phyloP scores from a whole-genome alignment of 345 rosid genomes.

The Mercurialis annua region DNA sequence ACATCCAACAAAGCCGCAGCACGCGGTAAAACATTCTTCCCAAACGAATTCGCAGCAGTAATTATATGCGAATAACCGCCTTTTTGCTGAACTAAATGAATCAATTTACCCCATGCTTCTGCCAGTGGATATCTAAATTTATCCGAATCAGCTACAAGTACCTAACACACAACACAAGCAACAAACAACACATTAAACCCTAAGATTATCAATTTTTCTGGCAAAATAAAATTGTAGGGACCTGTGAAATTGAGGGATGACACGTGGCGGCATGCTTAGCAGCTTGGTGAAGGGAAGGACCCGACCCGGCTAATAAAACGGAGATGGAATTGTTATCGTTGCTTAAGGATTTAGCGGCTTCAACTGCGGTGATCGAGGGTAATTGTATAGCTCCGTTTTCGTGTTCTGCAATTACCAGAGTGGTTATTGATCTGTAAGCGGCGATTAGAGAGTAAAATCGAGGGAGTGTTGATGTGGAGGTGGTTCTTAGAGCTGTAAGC shows the following conservation, averaged over 20 bases:
- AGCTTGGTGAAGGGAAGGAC: conserved; percentile 68
- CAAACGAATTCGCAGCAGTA: conserved; percentile 79
- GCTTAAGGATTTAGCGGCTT: conserved; percentile 62
- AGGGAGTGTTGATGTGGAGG: background rate
- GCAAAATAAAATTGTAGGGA: conserved; percentile 1
- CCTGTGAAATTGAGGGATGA: conserved; percentile 81
- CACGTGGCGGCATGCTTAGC: conserved; percentile 69
- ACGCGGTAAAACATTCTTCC: conserved; percentile 85
- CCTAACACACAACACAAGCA: conserved; percentile 34
- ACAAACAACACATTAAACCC: background rate
- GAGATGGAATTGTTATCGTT: conserved; percentile 55
- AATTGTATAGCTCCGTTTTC: conserved; percentile 67
- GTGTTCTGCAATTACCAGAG: conserved; percentile 74
- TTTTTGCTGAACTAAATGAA: conserved; percentile 65
- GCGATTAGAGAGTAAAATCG: conserved; percentile 17
- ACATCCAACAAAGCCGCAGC: conserved; percentile 91
- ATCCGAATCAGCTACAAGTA: conserved; percentile 87
- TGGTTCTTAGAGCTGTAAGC: conserved; percentile 10
- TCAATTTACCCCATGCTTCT: conserved; percentile 85
- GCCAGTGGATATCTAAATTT: conserved; percentile 64
- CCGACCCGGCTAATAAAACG: conserved; percentile 79
- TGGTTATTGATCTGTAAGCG: conserved; percentile 42
- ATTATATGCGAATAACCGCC: conserved; percentile 71
- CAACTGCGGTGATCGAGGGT: conserved; percentile 65
- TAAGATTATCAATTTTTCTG: no score